These are phyloP conservation scores for Aspergillus ustus DNA, from an alignment of 2,329 filamentous ascomycete species.

Conservation along the genomic window DNA sequence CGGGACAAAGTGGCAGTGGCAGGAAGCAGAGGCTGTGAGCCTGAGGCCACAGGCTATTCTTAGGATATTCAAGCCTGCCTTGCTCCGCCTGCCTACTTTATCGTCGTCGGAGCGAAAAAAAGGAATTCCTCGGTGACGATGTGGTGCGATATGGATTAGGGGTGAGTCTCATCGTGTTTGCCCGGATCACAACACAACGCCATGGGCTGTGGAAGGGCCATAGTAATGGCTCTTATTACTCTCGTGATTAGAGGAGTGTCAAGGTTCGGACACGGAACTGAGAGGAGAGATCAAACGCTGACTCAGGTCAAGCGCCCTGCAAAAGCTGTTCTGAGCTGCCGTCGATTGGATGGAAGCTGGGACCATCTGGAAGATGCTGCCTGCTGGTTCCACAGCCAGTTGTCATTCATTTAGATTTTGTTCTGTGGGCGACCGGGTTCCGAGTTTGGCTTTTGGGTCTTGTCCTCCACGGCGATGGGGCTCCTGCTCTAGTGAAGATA, in stretches of 20 bases:
- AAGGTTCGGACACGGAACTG: background rate
- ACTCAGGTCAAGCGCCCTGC: constrained; percentile 16
- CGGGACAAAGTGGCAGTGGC: constrained; percentile 4
- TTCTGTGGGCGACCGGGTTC: constrained; percentile 2
- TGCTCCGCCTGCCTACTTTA: constrained; percentile 6
- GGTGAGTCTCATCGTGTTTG: background rate
- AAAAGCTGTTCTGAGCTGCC: constrained; percentile 1
- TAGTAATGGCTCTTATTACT: background rate
- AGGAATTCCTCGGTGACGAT: background rate
- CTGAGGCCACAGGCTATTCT: constrained; percentile 12
- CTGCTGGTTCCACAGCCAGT: constrained; percentile 25
- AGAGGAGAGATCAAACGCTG: constrained; percentile 3
- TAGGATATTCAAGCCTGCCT: background rate
- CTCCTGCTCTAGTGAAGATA: background rate
- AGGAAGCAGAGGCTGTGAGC: background rate
- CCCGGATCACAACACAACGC: background rate
- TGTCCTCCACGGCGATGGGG: background rate
- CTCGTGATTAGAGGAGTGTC: background rate
- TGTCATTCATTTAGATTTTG: constrained; percentile 9
- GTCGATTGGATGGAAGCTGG: constrained; percentile 9
- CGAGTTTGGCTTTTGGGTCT: background rate
- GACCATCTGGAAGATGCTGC: constrained; percentile 17
- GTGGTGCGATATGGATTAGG: background rate
- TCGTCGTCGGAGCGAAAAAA: background rate
- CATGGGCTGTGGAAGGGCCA: background rate